Evolutionary conservation across 768 basidiomycete genomes (phyloP).

Genomic region (Baorangia bicolor): DNA sequence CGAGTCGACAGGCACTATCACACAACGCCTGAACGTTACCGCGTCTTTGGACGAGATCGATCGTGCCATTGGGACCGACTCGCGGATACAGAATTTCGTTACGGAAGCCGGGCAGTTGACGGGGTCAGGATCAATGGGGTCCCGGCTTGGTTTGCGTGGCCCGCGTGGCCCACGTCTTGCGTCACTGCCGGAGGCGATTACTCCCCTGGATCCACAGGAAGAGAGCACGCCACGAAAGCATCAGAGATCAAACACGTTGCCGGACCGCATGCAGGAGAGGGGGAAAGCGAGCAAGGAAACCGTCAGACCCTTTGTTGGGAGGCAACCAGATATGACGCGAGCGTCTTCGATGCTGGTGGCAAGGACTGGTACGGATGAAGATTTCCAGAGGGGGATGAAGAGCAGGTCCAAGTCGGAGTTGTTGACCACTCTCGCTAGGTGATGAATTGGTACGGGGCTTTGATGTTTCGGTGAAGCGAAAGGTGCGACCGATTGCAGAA

Average conservation of each 20-base stretch:
- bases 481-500: not conserved
- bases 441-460: not conserved
- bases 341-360: conserved; percentile 15
- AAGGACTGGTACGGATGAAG: conserved; percentile 7
- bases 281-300: conserved; percentile 21
- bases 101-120: conserved; percentile 19
- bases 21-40: conserved; percentile 11
- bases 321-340: conserved; percentile 18
- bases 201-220: conserved; percentile 12
- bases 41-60: conserved; percentile 31
- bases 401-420: conserved; percentile 22
- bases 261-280: conserved; percentile 45
- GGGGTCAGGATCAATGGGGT: conserved; percentile 15
- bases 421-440: conserved; percentile 2
- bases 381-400: not conserved
- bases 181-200: conserved; percentile 15
- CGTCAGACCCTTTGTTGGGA: conserved; percentile 27
- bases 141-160: conserved; percentile 15
- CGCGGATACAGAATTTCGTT: conserved; percentile 26
- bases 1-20: conserved; percentile 26
- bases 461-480: not conserved
- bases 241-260: conserved; percentile 34
- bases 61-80: conserved; percentile 20
- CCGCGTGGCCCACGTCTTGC: conserved; percentile 23
- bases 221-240: conserved; percentile 26